Base-by-base conservation (phyloP, 2,329 filamentous ascomycete genomes). In the Pseudogymnoascus sp. region DNA sequence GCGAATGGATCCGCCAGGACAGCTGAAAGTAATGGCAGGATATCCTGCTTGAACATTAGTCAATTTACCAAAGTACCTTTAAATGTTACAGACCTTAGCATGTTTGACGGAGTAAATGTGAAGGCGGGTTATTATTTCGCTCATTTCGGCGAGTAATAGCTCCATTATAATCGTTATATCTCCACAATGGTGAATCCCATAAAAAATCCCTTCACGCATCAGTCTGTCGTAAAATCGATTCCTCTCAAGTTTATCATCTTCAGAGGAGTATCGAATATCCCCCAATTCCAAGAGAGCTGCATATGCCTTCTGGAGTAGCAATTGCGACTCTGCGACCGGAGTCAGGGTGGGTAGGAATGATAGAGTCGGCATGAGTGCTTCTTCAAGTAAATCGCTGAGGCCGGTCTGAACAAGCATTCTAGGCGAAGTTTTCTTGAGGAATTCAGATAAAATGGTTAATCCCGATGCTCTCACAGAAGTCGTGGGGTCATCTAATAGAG, bases 331-430 rank as follows among this genome's bases (percentile, higher is more conserved):
- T 0, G 80, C 72, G 70, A 90, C 88, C 0, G 89, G 86, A 0
- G 91, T 96, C 45, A 96, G 77, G 11, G 81, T 85, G 0, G 93
- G 93, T 5, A 96, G 80, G 69, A 86, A 90, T 6, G 88, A 80
- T n/a, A 96, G 81, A 37, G 86, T 85, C 0, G 91, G 89, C 67
- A 87, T 81, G 1, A 91, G 75, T 2, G 86, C 83, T 18, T 91
- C 83, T 69, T 87, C 82, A 66, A 93, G 88, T 26, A 93, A 82
- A 12, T 80, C 76, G 21, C 81, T 82, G 6, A 93, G 82, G 0
- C 89, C 89, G 0, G 86, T 89, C 54, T 79, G 79, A 11, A 73
- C 74, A 51, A 93, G 79, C 1, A 87, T 78, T 4, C 74, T 71
- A 1, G 76, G 67, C 0, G 84, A 81, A 47, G 84, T 83, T 61